Conservation (phyloP, 1,284 basidiomycete species). For the Microbotryum silenes-acaulis region DNA sequence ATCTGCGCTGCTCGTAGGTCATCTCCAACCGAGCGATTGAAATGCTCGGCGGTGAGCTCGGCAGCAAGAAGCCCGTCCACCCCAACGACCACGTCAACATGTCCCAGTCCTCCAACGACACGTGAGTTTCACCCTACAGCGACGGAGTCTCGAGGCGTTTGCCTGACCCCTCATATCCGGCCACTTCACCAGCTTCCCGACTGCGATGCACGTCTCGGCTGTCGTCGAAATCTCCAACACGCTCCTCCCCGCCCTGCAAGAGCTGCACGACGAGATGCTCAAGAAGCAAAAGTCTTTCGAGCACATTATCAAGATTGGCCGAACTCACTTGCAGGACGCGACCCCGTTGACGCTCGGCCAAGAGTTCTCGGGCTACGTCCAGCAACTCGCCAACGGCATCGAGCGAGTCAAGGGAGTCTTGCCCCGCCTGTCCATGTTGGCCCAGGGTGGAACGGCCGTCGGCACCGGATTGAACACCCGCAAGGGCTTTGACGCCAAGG, state of each 20-base stretch:
- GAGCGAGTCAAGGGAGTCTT: constrained; percentile 73
- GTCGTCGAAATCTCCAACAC: constrained; percentile 76
- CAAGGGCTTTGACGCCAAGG: constrained; percentile 90
- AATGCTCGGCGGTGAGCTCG: constrained; percentile 87
- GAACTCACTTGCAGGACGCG: constrained; percentile 96
- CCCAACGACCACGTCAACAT: constrained; percentile 99
- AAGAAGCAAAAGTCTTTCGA: constrained; percentile 74
- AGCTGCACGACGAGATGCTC: constrained; percentile 74
- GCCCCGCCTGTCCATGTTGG: constrained; percentile 80
- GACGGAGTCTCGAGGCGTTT: not conserved
- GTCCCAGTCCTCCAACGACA: constrained; percentile 98
- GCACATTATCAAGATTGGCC: constrained; percentile 95
- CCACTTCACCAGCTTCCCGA: constrained; percentile 68
- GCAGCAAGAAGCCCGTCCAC: constrained; percentile 95
- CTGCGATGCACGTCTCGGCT: constrained; percentile 97
- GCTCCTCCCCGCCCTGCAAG: constrained; percentile 77
- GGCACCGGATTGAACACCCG: constrained; percentile 97
- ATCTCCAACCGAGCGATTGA: constrained; percentile 99
- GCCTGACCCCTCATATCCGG: not conserved
- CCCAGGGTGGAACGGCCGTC: constrained; percentile 97
- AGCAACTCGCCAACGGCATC: constrained; percentile 87
- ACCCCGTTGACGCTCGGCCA: constrained; percentile 96
- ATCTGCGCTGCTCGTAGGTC: constrained; percentile 52
- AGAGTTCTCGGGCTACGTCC: constrained; percentile 97
- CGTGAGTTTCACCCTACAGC: constrained; percentile 47